Evolutionary conservation across 176 grass and related monocot species (phyloP).

Genomic region (Raddia guianensis): DNA sequence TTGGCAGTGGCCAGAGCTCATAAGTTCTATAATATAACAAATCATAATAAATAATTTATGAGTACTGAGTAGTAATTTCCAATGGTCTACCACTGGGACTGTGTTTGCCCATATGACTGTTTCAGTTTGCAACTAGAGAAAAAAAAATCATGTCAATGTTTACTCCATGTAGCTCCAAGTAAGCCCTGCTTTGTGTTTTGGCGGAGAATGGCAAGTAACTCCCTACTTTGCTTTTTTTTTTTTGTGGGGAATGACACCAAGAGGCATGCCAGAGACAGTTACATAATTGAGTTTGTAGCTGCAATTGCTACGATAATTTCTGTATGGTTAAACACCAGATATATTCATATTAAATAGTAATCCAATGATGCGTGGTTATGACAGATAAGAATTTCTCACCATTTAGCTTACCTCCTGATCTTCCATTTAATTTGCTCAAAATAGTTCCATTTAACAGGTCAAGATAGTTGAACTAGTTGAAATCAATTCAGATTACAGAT

Average conservation of each 20-base stretch:
- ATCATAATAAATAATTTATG: too few species aligned
- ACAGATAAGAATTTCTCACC: not conserved
- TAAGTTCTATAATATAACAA: too few species aligned
- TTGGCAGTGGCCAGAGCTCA: too few species aligned
- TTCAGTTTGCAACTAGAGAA: not conserved
- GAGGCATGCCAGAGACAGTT: too few species aligned
- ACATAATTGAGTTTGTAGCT: too few species aligned
- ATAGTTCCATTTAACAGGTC: not conserved
- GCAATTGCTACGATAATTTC: too few species aligned
- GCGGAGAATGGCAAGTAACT: not conserved
- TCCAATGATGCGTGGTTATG: too few species aligned
- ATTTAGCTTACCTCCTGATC: not conserved
- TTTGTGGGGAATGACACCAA: too few species aligned
- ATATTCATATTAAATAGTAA: too few species aligned
- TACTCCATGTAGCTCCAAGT: not conserved
- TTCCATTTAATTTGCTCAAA: too few species aligned
- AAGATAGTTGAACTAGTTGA: not conserved
- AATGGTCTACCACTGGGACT: not conserved
- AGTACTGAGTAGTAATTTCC: not conserved
- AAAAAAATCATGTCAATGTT: not conserved
- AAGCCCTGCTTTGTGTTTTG: not conserved
- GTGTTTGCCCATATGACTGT: not conserved
- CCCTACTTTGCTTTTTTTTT: too few species aligned
- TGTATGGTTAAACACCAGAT: too few species aligned
- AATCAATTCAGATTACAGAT: not conserved